Percentiles rank a stretch among this genome's conserved stretches.
These are phyloP conservation scores for Tarenaya hassleriana DNA, from an alignment of 345 rosid genomes.

Conservation along the genomic window DNA sequence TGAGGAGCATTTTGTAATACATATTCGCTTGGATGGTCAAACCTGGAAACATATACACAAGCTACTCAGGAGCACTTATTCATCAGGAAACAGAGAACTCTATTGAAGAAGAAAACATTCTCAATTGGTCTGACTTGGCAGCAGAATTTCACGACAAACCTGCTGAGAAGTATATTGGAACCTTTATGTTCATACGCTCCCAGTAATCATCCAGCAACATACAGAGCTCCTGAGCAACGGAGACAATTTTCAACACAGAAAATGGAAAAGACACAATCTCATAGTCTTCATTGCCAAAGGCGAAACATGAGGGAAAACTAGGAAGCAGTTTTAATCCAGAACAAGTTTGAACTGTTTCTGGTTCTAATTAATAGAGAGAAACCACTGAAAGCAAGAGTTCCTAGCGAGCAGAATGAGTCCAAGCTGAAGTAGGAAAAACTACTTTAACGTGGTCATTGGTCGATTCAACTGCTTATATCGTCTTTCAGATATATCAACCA, in stretches of 20 bases:
- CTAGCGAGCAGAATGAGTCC: too few relatives aligned
- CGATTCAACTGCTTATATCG: too few relatives aligned
- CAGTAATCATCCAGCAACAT: slow-evolving; percentile 93
- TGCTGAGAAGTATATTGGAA: slow-evolving; percentile 94
- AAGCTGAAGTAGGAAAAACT: too few relatives aligned
- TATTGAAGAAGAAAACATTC: neutral
- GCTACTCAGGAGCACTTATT: neutral
- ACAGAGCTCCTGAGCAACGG: slow-evolving; percentile 62
- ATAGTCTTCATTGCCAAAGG: too few relatives aligned
- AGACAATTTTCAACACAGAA: slow-evolving; percentile 3
- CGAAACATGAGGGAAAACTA: too few relatives aligned
- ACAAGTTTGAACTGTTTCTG: too few relatives aligned
- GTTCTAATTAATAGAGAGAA: too few relatives aligned
- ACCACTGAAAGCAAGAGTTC: too few relatives aligned
- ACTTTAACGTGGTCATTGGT: too few relatives aligned
- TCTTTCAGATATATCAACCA: neutral
- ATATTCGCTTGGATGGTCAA: slow-evolving; percentile 95
- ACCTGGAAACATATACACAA: slow-evolving; percentile 42
- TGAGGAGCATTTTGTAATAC: slow-evolving; percentile 94
- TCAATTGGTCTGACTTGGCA: slow-evolving; percentile 1
- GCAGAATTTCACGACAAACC: slow-evolving; percentile 38
- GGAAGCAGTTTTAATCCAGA: too few relatives aligned
- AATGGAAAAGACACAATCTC: slow-evolving; percentile 10
- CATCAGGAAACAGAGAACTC: slow-evolving; percentile 11
- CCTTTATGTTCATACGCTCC: slow-evolving; percentile 88